Conservation (phyloP, 2,329 filamentous ascomycete genomes). For the Cladophialophora chaetospira region DNA sequence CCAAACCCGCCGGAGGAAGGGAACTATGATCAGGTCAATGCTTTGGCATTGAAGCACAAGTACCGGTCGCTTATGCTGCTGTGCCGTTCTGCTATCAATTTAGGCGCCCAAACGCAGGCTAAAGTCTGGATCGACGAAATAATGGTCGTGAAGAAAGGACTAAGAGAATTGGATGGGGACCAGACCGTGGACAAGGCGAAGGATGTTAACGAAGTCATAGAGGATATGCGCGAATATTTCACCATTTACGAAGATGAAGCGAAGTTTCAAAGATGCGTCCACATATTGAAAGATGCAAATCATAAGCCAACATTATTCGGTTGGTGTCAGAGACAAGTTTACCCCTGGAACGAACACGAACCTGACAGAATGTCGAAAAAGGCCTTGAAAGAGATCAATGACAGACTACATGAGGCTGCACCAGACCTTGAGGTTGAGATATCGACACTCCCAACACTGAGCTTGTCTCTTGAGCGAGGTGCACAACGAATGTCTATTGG, state of each 20-base stretch:
- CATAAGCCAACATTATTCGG: slow-evolving; percentile 35
- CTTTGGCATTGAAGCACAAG: slow-evolving; percentile 33
- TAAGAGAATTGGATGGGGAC: background rate
- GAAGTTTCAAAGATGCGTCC: slow-evolving; percentile 4
- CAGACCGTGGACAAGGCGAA: background rate
- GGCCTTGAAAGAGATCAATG: slow-evolving; percentile 69
- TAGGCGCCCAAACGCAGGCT: slow-evolving; percentile 22
- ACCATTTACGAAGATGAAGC: slow-evolving; percentile 32
- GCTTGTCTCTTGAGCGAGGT: slow-evolving; percentile 39
- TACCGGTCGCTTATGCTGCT: slow-evolving; percentile 21
- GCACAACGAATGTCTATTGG: background rate
- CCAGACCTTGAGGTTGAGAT: slow-evolving; percentile 80
- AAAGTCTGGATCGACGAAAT: slow-evolving; percentile 24
- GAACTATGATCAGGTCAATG: slow-evolving; percentile 40
- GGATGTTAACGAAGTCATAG: slow-evolving; percentile 35
- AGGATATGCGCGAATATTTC: slow-evolving; percentile 46
- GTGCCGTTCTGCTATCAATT: slow-evolving; percentile 21
- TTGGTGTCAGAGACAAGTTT: slow-evolving; percentile 55
- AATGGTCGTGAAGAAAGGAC: slow-evolving; percentile 6
- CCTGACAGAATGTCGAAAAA: slow-evolving; percentile 58
- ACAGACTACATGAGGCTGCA: slow-evolving; percentile 62
- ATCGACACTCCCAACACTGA: slow-evolving; percentile 72
- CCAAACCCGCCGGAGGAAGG: slow-evolving; percentile 38
- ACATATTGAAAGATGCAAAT: slow-evolving; percentile 1
- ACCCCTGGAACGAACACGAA: slow-evolving; percentile 65